A percentile compares a stretch with the other conserved stretches of the same genome.
phyloP scores from a whole-genome alignment of 345 rosid species.

The Atalantia buxifolia region DNA sequence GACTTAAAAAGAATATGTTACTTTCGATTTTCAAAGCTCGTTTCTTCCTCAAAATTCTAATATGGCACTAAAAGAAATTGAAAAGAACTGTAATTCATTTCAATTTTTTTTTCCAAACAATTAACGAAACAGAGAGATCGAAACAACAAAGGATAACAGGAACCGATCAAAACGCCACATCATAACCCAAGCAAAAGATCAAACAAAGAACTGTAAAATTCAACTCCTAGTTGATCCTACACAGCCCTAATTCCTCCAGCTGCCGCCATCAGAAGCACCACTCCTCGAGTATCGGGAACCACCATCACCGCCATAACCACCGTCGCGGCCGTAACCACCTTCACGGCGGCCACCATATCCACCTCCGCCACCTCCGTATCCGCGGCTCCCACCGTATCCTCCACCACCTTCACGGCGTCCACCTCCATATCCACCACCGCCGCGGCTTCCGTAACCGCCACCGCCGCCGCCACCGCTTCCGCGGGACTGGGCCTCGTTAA shows the following conservation, averaged over 20 bases:
- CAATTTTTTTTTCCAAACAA: no score
- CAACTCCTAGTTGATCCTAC: background rate
- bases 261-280: background rate
- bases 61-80: no score
- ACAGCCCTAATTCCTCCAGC: background rate
- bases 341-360: conserved; percentile 47
- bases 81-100: no score
- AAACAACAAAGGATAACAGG: no score
- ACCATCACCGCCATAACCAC: background rate
- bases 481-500: conserved; percentile 82
- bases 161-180: no score
- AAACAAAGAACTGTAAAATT: no score
- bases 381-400: background rate
- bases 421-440: conserved; percentile 34
- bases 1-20: no score
- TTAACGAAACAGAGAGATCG: no score
- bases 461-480: conserved; percentile 46
- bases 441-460: conserved; percentile 18
- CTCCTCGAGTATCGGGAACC: background rate
- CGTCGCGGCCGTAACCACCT: conserved; percentile 35
- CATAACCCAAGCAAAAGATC: no score
- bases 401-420: conserved; percentile 45
- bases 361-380: conserved; percentile 34
- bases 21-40: no score
- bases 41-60: no score